Percentiles rank a stretch among this genome's conserved stretches.
phyloP scores from a whole-genome alignment of 257 asterid genomes.

The Solanum tacnaense region DNA sequence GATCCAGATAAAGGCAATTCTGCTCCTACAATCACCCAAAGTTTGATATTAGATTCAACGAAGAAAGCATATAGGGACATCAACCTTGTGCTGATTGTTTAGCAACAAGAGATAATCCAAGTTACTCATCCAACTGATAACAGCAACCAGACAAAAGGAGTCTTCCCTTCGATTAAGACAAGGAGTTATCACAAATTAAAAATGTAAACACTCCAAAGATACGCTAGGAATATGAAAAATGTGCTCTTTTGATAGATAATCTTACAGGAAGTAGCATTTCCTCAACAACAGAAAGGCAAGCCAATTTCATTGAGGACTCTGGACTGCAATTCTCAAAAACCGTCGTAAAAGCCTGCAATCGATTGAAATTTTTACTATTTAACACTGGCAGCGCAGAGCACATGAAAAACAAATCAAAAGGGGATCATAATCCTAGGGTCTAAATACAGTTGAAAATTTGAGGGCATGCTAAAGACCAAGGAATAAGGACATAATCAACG shows the following conservation, averaged over 20 bases:
- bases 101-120: neutral
- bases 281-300: constrained; percentile 67
- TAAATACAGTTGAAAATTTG: neutral
- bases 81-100: neutral
- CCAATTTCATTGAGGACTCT: constrained; percentile 55
- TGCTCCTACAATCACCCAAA: constrained; percentile 35
- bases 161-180: neutral
- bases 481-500: neutral
- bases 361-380: neutral
- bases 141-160: neutral
- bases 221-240: constrained; percentile 7
- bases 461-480: neutral
- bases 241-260: constrained; percentile 1
- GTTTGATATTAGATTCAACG: neutral
- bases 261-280: constrained; percentile 80
- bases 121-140: neutral
- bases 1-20: constrained; percentile 25
- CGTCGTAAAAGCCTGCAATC: constrained; percentile 61
- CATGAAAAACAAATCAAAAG: neutral
- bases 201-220: neutral
- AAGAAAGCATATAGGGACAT: neutral
- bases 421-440: neutral
- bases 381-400: neutral
- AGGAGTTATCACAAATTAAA: neutral
- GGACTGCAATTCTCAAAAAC: constrained; percentile 51